A percentile compares a stretch with the other conserved stretches of the same genome.
Evolutionary conservation across 805 yeast species (phyloP).

Genomic region (Candida fluviatilis): DNA sequence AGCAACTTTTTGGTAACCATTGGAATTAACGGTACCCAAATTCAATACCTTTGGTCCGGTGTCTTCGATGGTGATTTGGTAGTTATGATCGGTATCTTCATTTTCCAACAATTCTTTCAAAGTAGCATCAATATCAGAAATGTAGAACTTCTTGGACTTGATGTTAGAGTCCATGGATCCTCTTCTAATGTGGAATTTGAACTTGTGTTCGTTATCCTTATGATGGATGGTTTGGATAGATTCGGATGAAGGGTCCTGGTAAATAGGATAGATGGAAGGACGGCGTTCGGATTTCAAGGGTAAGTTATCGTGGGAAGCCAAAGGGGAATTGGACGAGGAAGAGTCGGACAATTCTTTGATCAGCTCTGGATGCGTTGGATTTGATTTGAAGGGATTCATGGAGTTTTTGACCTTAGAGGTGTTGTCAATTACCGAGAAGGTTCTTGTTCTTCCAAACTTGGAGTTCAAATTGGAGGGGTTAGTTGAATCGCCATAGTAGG

Average conservation of each 20-base stretch:
- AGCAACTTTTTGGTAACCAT: slow-evolving; percentile 69
- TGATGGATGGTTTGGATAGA: slow-evolving; percentile 8
- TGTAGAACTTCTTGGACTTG: slow-evolving; percentile 53
- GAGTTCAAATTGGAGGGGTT: slow-evolving; percentile 43
- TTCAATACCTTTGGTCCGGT: slow-evolving; percentile 27
- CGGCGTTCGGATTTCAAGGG: slow-evolving; percentile 5
- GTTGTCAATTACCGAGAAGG: slow-evolving; percentile 44
- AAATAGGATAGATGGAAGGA: slow-evolving; percentile 29
- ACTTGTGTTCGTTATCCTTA: slow-evolving; percentile 4
- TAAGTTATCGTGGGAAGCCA: not conserved
- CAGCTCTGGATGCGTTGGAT: slow-evolving; percentile 4
- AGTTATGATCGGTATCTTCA: slow-evolving; percentile 84
- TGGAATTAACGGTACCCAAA: slow-evolving; percentile 69
- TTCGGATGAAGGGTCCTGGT: slow-evolving; percentile 10
- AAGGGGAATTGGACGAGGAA: slow-evolving; percentile 2
- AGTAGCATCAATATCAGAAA: slow-evolving; percentile 71
- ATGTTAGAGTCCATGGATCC: slow-evolving; percentile 24
- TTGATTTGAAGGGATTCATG: slow-evolving; percentile 1
- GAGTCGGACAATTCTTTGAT: slow-evolving; percentile 9
- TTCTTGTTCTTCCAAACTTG: slow-evolving; percentile 50
- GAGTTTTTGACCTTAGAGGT: slow-evolving; percentile 8
- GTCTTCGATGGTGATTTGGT: slow-evolving; percentile 50
- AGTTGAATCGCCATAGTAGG: slow-evolving; percentile 62
- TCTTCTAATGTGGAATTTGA: slow-evolving; percentile 21
- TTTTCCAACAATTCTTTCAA: slow-evolving; percentile 60